phyloP scores from a whole-genome alignment of 208 protist genomes.

The Histomonas meleagridis region DNA sequence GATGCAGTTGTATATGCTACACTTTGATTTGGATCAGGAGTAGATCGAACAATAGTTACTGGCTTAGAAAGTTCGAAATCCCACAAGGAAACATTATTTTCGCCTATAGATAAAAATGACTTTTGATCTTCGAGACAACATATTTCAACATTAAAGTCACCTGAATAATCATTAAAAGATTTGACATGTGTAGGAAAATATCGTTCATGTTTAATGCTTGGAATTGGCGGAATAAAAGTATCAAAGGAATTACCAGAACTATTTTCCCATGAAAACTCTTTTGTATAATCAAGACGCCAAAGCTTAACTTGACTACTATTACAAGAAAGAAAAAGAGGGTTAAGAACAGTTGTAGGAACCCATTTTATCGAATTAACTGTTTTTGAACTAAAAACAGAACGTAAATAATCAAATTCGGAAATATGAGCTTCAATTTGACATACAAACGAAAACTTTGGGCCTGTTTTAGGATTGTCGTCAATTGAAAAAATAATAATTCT shows the following conservation, averaged over 20 bases:
- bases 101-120: background rate
- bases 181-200: background rate
- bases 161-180: background rate
- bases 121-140: background rate
- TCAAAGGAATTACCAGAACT: background rate
- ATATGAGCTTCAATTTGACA: background rate
- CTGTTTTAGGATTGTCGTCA: background rate
- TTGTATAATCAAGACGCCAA: background rate
- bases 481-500: background rate
- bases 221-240: background rate
- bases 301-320: background rate
- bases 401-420: background rate
- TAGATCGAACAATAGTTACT: background rate
- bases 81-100: background rate
- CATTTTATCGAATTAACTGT: background rate
- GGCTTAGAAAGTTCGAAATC: background rate
- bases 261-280: background rate
- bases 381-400: background rate
- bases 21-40: background rate
- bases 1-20: background rate
- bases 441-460: background rate
- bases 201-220: background rate
- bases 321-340: background rate
- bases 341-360: background rate
- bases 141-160: background rate